A percentile compares a stretch with the other conserved stretches of the same genome.
phyloP scores from a whole-genome alignment of 768 basidiomycete species.

The Ramaria rubella region DNA sequence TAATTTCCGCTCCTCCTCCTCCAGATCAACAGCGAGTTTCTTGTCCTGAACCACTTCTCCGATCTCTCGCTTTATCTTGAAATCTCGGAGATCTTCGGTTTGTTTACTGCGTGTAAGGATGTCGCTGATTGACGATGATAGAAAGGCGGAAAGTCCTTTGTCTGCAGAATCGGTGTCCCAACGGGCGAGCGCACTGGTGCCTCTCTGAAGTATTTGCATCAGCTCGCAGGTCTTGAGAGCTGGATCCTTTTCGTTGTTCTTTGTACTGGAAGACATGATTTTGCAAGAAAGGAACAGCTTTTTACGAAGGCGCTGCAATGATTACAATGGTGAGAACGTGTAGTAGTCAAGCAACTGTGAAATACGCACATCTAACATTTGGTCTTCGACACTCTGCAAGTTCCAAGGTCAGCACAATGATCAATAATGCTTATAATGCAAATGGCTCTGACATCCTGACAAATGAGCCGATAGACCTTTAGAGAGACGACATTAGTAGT shows the following conservation, averaged over 20 bases:
- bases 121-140: constrained; percentile 36
- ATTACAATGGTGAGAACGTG: neutral
- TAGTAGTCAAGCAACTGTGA: neutral
- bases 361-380: constrained; percentile 47
- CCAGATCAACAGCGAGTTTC: constrained; percentile 35
- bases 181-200: constrained; percentile 46
- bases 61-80: constrained; percentile 38
- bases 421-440: neutral
- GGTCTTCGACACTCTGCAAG: constrained; percentile 56
- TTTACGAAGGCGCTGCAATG: constrained; percentile 44
- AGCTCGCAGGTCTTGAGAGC: constrained; percentile 41
- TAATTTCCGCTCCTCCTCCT: constrained; percentile 47
- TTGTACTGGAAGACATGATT: constrained; percentile 39
- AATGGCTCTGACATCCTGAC: constrained; percentile 36
- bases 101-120: constrained; percentile 41
- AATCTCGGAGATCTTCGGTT: constrained; percentile 37
- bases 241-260: constrained; percentile 22
- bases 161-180: constrained; percentile 28
- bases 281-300: constrained; percentile 64
- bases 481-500: neutral
- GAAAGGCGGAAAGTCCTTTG: constrained; percentile 38
- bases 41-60: constrained; percentile 16
- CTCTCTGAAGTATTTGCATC: constrained; percentile 49
- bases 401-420: neutral
- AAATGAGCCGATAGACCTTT: constrained; percentile 63